Conservation (phyloP, 345 rosid genomes). For the Trapa bicornis region DNA sequence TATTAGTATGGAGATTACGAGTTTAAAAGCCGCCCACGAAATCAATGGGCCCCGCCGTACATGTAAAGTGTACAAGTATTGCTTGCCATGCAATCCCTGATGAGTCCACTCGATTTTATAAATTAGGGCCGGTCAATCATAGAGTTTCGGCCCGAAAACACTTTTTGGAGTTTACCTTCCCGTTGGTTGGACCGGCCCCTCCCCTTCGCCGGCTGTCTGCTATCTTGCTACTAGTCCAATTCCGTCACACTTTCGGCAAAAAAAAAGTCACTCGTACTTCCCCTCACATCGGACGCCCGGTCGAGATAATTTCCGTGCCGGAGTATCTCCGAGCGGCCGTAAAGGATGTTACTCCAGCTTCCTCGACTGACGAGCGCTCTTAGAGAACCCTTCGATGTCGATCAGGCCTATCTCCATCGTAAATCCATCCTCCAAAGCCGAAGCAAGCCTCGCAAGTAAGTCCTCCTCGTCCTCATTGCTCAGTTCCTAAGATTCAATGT, state of each 20-base stretch:
- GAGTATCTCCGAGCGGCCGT: not conserved
- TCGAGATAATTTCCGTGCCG: not conserved
- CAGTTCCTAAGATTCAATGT: not conserved
- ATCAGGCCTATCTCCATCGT: conserved; percentile 79
- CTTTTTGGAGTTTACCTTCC: not conserved
- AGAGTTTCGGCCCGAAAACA: not conserved
- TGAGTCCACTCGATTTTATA: not conserved
- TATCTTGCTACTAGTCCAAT: not conserved
- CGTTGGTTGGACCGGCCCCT: not conserved
- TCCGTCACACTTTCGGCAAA: not conserved
- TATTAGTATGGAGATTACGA: too few species aligned
- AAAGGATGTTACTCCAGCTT: conserved; percentile 47
- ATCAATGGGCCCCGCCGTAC: too few species aligned
- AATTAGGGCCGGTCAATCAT: not conserved
- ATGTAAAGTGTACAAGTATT: not conserved
- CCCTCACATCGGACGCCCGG: not conserved
- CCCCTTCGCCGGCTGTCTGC: not conserved
- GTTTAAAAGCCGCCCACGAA: too few species aligned
- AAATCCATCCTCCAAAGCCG: conserved; percentile 47
- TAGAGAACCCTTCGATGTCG: conserved; percentile 74
- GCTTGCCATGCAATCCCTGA: not conserved
- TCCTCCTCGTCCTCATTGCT: not conserved
- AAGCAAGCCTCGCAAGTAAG: conserved; percentile 43
- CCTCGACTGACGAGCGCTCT: conserved; percentile 83
- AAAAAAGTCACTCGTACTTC: too few species aligned